Percentiles rank a stretch among this genome's conserved stretches.
Evolutionary conservation across 164 flowering plant species (phyloP).

Genomic region (Stephania yunnanensis): DNA sequence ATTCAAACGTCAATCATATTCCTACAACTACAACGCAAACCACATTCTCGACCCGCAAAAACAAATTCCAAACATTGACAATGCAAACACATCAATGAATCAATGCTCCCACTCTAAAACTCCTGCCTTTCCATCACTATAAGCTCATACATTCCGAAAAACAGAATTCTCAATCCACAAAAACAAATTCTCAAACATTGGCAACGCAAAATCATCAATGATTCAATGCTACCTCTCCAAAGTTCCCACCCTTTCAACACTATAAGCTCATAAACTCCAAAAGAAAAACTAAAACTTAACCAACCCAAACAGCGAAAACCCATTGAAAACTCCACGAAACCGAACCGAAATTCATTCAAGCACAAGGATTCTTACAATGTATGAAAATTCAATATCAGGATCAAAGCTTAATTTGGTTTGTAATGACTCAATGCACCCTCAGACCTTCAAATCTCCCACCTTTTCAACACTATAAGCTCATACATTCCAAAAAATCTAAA

Average conservation of each 20-base stretch:
- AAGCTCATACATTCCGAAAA: not conserved
- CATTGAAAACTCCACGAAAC: not conserved
- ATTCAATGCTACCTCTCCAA: not conserved
- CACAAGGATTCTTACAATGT: conserved; percentile 53
- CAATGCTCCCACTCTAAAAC: too few relatives aligned
- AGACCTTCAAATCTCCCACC: not conserved
- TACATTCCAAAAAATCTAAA: not conserved
- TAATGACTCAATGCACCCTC: too few relatives aligned
- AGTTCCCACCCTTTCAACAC: not conserved
- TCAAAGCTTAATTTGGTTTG: conserved; percentile 23
- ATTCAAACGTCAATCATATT: not conserved
- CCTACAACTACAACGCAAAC: not conserved
- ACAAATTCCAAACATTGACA: not conserved
- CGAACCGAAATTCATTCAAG: not conserved
- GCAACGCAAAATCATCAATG: too few relatives aligned
- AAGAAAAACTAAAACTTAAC: not conserved
- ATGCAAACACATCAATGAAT: not conserved
- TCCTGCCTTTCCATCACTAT: too few relatives aligned
- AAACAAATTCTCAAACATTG: too few relatives aligned
- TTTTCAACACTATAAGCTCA: not conserved
- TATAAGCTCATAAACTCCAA: not conserved
- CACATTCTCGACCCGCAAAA: not conserved
- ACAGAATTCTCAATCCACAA: not conserved
- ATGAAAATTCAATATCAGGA: conserved; percentile 57
- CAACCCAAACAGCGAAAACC: not conserved